Conservation (phyloP, 306 rosid genomes). For the Elaeagnus macrophylla region DNA sequence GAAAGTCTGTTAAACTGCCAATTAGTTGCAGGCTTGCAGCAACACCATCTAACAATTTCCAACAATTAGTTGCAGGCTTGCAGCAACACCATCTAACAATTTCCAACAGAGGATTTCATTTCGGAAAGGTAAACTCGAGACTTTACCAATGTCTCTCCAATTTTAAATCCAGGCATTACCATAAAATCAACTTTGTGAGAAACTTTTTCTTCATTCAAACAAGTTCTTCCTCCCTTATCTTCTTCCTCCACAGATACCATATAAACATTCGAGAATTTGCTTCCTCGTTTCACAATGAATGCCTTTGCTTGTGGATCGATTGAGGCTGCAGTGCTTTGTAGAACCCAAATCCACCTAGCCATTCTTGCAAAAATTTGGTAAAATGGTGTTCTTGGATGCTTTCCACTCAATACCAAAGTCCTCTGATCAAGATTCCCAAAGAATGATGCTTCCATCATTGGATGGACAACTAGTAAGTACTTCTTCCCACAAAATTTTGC, state of each 20-base stretch:
- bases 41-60: background rate
- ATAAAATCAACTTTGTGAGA: constrained; percentile 49
- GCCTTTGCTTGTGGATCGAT: constrained; percentile 46
- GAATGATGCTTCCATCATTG: constrained; percentile 57
- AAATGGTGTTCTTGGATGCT: constrained; percentile 77
- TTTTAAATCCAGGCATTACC: constrained; percentile 72
- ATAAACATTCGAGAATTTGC: constrained; percentile 41
- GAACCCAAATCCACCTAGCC: constrained; percentile 82
- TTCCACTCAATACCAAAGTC: constrained; percentile 38
- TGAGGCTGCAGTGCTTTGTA: constrained; percentile 39
- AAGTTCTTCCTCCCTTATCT: constrained; percentile 20
- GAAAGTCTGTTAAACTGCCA: constrained; percentile 28
- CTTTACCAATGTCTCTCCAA: constrained; percentile 45
- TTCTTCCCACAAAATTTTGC: constrained; percentile 50
- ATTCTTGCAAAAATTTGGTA: constrained; percentile 66
- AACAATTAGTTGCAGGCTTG: too few relatives aligned
- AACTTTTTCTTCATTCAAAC: constrained; percentile 10
- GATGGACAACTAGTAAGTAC: constrained; percentile 59
- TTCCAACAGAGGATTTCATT: constrained; percentile 5
- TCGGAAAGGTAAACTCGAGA: constrained; percentile 55
- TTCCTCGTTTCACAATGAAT: constrained; percentile 44
- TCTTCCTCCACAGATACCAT: constrained; percentile 56
- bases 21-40: constrained; percentile 24
- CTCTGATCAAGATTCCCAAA: constrained; percentile 70
- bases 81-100: background rate